Conservation (phyloP, 495 filamentous ascomycete species). For the Polyplosphaeria fusca region DNA sequence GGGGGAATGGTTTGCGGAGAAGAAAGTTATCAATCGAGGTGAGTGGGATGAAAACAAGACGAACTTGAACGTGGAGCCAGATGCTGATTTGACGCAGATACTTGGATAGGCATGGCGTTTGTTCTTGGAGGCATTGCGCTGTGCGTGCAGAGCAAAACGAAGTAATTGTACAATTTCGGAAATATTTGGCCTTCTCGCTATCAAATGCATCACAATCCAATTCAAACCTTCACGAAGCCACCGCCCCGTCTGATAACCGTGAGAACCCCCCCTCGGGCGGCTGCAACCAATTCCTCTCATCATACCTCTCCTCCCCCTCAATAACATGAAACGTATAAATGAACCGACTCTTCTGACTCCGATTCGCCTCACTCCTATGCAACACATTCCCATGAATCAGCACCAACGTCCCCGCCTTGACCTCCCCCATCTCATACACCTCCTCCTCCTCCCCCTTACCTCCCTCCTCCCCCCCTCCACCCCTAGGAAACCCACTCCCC, state of each 20-base stretch:
- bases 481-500: slow-evolving; percentile 47
- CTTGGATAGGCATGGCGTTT: slow-evolving; percentile 81
- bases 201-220: too few relatives aligned
- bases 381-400: slow-evolving; percentile 94
- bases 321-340: slow-evolving; percentile 99
- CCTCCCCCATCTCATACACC: slow-evolving; percentile 67
- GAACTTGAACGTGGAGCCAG: too few relatives aligned
- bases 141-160: slow-evolving; percentile 63
- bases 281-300: slow-evolving; percentile 89
- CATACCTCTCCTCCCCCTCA: slow-evolving; percentile 79
- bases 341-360: slow-evolving; percentile 77
- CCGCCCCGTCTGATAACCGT: too few relatives aligned
- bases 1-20: slow-evolving; percentile 92
- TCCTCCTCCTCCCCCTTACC: slow-evolving; percentile 39
- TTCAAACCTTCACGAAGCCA: too few relatives aligned
- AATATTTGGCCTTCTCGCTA: too few relatives aligned
- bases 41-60: slow-evolving; percentile 31
- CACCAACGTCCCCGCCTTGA: slow-evolving; percentile 84
- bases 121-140: slow-evolving; percentile 81
- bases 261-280: slow-evolving; percentile 75
- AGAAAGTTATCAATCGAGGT: slow-evolving; percentile 80
- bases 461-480: slow-evolving; percentile 1
- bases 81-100: slow-evolving; percentile 53
- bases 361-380: slow-evolving; percentile 93
- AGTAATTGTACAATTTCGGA: too few relatives aligned